Percentiles rank a stretch among this genome's conserved stretches.
These are phyloP conservation scores for Tremella fuciformis DNA, from an alignment of 768 basidiomycete genomes.

Conservation along the genomic window DNA sequence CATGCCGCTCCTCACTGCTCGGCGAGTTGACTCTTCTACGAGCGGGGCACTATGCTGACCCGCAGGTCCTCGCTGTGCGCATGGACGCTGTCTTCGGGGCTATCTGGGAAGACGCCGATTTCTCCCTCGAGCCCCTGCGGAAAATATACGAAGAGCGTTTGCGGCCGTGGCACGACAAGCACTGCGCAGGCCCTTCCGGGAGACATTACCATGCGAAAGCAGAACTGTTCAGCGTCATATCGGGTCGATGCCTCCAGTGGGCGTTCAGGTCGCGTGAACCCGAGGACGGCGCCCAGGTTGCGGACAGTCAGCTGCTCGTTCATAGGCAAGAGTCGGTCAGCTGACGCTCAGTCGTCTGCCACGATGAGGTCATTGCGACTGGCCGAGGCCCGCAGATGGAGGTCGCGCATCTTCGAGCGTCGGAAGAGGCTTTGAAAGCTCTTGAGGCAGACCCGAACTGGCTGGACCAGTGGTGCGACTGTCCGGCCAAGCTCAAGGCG, in stretches of 20 bases:
- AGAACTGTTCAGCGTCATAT: background rate
- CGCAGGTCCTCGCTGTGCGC: background rate
- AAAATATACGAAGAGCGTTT: background rate
- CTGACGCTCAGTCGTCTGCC: constrained; percentile 2
- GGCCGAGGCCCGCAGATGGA: background rate
- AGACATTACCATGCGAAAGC: background rate
- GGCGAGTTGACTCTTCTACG: background rate
- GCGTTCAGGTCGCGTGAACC: too few species aligned
- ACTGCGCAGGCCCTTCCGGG: background rate
- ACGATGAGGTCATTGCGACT: background rate
- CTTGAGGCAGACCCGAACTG: background rate
- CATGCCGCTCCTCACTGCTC: background rate
- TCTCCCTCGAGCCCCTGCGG: background rate
- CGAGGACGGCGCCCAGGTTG: too few species aligned
- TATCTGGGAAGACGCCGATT: constrained; percentile 6
- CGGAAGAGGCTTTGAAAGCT: background rate
- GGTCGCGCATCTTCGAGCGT: background rate
- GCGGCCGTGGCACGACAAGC: background rate
- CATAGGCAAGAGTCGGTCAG: background rate
- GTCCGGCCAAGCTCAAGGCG: background rate
- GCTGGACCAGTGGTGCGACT: constrained; percentile 16
- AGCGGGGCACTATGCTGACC: background rate
- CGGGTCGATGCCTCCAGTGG: too few species aligned
- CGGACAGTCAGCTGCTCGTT: too few species aligned
- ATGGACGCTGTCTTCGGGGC: background rate